Evolutionary conservation across 2,329 filamentous ascomycete genomes (phyloP), one percentile per base, ranked within the genome.

Genomic region (Trichoderma sp.): DNA sequence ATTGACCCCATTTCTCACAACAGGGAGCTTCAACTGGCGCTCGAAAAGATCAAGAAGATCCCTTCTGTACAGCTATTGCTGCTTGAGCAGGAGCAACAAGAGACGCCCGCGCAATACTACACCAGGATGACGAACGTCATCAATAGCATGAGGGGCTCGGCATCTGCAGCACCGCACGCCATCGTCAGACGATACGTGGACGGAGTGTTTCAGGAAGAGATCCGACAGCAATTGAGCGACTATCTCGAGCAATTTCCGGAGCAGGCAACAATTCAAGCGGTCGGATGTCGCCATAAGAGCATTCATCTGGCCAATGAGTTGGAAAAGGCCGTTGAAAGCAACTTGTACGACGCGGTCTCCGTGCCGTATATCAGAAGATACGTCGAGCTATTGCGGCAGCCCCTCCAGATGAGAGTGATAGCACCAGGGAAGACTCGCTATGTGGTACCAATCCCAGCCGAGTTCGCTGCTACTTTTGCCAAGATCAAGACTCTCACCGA

Each of bases 301-400:
- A 72, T 88, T 17, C 82, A 88, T 69, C 79, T 89, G 30, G 84
- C 82, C 5, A 71, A 74, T 24, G 83, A 88, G 56, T 84, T 87
- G 64, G 82, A 86, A 68, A 79, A 76, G 65, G 85, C 83, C 3
- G 69, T 88, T 3, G 78, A 79, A 21, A 81, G 81, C 41, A 75
- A 78, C 12, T 63, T 81, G 1, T 88, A 86, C 68, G 71, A 76
- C 0, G 73, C 75, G 3, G 60, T 73, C 0, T 71, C 78, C 48
- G 66, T 73, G 19, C 69, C 72, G 3, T 71, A 77, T 43, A 75
- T 88, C 50, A 74, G 74, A 62, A 73, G 77, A 14, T 88, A 88
- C 69, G 74, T 87, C n/a, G 69, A 72, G 0, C 68, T 86, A 19
- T 80, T 89, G 1, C 81, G 78, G 19, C 71, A 74, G 12, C 74